Conservation (phyloP, 164 flowering plant genomes). For the Berberis vulgaris region DNA sequence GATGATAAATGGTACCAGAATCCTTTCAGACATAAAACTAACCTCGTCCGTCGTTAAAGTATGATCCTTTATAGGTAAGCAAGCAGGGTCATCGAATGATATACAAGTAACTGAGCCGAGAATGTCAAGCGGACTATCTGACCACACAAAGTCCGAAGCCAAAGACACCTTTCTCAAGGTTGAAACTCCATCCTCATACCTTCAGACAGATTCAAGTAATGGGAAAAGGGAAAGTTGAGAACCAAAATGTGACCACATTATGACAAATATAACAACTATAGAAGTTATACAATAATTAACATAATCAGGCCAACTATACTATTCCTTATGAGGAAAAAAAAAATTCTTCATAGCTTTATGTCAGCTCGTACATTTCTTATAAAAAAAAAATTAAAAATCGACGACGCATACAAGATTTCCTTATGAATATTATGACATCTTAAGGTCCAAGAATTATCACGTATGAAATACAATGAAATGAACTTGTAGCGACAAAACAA, state of each 20-base stretch:
- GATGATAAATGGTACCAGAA: not conserved
- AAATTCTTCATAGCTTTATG: too few species aligned
- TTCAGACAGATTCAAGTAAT: slow-evolving; percentile 19
- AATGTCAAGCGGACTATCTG: slow-evolving; percentile 69
- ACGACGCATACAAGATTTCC: too few species aligned
- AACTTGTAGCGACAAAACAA: too few species aligned
- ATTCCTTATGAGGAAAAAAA: too few species aligned
- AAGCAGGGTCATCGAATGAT: slow-evolving; percentile 60
- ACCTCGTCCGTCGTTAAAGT: slow-evolving; percentile 86
- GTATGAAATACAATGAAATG: too few species aligned
- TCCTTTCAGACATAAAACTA: not conserved
- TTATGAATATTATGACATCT: too few species aligned
- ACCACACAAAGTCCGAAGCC: slow-evolving; percentile 76
- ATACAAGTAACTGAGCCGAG: slow-evolving; percentile 83
- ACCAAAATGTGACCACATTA: not conserved
- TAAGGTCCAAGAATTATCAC: too few species aligned
- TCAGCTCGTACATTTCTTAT: too few species aligned
- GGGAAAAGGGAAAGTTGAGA: not conserved
- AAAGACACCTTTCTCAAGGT: slow-evolving; percentile 56
- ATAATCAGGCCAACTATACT: too few species aligned
- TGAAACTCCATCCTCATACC: slow-evolving; percentile 75
- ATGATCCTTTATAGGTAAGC: slow-evolving; percentile 56
- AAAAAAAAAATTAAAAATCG: too few species aligned
- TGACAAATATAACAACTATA: too few species aligned
- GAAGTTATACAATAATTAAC: too few species aligned